phyloP scores from a whole-genome alignment of 1,284 basidiomycete genomes.

The Irpex lacteus region DNA sequence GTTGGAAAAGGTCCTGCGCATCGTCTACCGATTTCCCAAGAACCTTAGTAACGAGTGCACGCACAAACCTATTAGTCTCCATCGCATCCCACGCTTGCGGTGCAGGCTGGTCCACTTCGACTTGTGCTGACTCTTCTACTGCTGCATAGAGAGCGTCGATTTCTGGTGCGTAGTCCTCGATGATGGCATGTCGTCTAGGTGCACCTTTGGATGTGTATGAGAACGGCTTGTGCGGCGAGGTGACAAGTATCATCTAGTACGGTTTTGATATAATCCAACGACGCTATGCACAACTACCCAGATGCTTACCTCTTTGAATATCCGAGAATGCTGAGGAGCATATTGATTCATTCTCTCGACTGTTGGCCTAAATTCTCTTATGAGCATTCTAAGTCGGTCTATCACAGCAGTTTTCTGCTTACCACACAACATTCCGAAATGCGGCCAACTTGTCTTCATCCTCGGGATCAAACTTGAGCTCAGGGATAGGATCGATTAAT shows the following conservation, averaged over 20 bases:
- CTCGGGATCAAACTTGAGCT: conserved; percentile 25
- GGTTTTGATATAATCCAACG: not conserved
- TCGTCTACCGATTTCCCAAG: conserved; percentile 20
- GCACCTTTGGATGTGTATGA: conserved; percentile 33
- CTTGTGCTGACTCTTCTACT: conserved; percentile 24
- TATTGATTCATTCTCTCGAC: conserved; percentile 35
- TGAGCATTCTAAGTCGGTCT: not conserved
- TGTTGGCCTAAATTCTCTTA: conserved; percentile 27
- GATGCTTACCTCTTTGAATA: conserved; percentile 34
- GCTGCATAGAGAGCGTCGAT: conserved; percentile 30
- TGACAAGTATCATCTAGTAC: conserved; percentile 31
- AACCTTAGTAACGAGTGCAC: conserved; percentile 22
- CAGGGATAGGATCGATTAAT: conserved; percentile 32
- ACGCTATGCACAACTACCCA: not conserved
- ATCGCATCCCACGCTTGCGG: conserved; percentile 26
- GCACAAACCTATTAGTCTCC: conserved; percentile 22
- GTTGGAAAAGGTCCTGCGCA: conserved; percentile 35
- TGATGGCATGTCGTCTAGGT: conserved; percentile 24
- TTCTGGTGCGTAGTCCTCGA: conserved; percentile 28
- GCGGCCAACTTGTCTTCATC: conserved; percentile 24
- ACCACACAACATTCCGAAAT: conserved; percentile 33
- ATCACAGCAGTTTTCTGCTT: not conserved
- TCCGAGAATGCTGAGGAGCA: conserved; percentile 38
- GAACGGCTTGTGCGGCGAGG: conserved; percentile 28
- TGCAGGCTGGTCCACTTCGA: conserved; percentile 15